Conservation (phyloP, 2,329 filamentous ascomycete genomes). For the Dactylellina parvicollis region DNA sequence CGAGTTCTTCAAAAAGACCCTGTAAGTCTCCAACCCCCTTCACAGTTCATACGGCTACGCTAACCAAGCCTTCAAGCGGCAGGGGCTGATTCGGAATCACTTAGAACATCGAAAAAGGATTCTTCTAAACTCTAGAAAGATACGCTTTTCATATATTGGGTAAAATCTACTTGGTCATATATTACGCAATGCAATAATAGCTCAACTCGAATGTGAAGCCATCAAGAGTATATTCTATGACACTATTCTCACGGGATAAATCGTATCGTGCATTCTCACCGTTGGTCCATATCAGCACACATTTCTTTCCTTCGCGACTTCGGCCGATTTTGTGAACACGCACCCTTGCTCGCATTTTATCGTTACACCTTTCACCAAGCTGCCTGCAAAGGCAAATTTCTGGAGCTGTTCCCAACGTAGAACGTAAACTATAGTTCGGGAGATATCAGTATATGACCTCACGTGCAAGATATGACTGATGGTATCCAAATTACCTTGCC, state of each 20-base stretch:
- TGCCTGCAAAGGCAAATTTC: slow-evolving; percentile 25
- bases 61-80: background rate
- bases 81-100: slow-evolving; percentile 30
- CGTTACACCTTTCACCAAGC: slow-evolving; percentile 2
- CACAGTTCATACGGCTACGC: background rate
- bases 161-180: too few species aligned
- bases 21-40: slow-evolving; percentile 12
- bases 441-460: background rate
- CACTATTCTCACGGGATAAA: too few species aligned
- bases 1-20: slow-evolving; percentile 45
- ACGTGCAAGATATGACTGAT: background rate
- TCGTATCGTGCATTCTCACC: too few species aligned
- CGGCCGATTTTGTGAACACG: too few species aligned
- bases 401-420: slow-evolving; percentile 51
- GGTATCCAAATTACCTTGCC: slow-evolving; percentile 27
- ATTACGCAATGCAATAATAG: too few species aligned
- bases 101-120: background rate
- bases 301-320: too few species aligned
- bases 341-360: too few species aligned
- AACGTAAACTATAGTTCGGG: slow-evolving; percentile 32
- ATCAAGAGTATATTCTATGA: too few species aligned
- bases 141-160: too few species aligned
- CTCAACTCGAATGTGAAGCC: too few species aligned
- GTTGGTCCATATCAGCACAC: too few species aligned
- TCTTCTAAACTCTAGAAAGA: too few species aligned